Conservation (phyloP, 2,329 filamentous ascomycete species). For the Aspergillus calidoustus region DNA sequence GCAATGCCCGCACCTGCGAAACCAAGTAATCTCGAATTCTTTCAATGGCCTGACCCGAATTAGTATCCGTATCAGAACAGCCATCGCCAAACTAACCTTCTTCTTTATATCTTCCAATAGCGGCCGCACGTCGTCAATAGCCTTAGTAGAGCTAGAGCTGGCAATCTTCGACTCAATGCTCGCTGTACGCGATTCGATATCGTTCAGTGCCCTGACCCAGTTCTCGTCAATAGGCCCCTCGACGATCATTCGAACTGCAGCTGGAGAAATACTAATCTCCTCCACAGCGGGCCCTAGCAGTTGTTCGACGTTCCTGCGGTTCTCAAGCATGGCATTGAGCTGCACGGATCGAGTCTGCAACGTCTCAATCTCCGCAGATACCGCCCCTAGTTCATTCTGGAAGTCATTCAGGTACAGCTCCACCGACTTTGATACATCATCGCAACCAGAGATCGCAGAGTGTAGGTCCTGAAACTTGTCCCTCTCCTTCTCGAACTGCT, state of each 20-base stretch:
- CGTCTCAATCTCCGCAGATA: conserved; percentile 94
- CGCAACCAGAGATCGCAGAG: conserved; percentile 83
- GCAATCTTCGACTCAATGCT: conserved; percentile 71
- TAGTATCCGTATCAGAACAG: conserved; percentile 17
- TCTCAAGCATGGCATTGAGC: conserved; percentile 83
- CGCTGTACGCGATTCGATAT: conserved; percentile 78
- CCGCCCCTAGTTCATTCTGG: conserved; percentile 86
- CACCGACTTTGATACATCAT: conserved; percentile 90
- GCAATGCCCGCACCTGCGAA: conserved; percentile 87
- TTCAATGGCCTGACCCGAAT: conserved; percentile 70
- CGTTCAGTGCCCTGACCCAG: conserved; percentile 81
- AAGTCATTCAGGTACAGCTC: conserved; percentile 92
- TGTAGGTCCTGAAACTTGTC: conserved; percentile 89
- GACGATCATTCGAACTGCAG: conserved; percentile 79
- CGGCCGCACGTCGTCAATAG: conserved; percentile 80
- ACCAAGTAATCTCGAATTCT: conserved; percentile 94
- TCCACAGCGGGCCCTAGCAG: conserved; percentile 86
- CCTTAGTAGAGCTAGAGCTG: conserved; percentile 69
- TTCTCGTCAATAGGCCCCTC: conserved; percentile 88
- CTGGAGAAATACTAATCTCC: conserved; percentile 85
- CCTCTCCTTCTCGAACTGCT: conserved; percentile 81
- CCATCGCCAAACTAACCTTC: conserved; percentile 59
- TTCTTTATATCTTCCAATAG: conserved; percentile 81
- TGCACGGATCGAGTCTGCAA: conserved; percentile 84
- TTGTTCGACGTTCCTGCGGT: conserved; percentile 87